phyloP scores from a whole-genome alignment of 257 asterid species.

The Fraxinus americana region DNA sequence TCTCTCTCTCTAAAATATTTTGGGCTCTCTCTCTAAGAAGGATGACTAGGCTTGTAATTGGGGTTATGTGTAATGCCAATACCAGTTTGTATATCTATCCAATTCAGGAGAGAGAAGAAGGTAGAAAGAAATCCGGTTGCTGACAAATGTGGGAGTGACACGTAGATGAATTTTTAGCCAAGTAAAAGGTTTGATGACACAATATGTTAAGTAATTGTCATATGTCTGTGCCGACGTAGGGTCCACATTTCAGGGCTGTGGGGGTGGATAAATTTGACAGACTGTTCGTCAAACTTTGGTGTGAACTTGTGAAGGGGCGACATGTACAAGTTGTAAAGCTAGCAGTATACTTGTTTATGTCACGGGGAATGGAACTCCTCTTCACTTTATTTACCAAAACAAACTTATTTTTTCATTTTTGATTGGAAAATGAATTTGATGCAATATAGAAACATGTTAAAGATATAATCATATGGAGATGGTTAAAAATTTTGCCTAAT shows the following conservation, averaged over 20 bases:
- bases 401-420: neutral
- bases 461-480: too few species aligned
- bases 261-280: slow-evolving; percentile 15
- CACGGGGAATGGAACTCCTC: slow-evolving; percentile 28
- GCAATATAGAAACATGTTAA: too few species aligned
- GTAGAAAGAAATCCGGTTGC: slow-evolving; percentile 36
- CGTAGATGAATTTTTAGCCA: slow-evolving; percentile 61
- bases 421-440: too few species aligned
- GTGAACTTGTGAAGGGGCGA: slow-evolving; percentile 30
- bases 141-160: slow-evolving; percentile 46
- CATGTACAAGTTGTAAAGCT: slow-evolving; percentile 27
- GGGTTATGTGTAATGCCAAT: slow-evolving; percentile 36
- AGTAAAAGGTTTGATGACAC: slow-evolving; percentile 44
- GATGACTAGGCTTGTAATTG: slow-evolving; percentile 35
- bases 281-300: slow-evolving; percentile 15
- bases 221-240: slow-evolving; percentile 86
- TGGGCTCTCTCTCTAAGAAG: neutral
- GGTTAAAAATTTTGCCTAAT: too few species aligned
- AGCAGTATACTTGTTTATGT: neutral
- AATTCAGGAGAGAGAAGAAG: slow-evolving; percentile 30
- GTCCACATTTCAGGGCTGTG: slow-evolving; percentile 26
- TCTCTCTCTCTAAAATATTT: neutral
- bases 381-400: slow-evolving; percentile 11
- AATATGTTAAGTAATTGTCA: slow-evolving; percentile 51
- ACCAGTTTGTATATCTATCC: slow-evolving; percentile 34